Base-by-base conservation (phyloP, 805 yeast species). In the Pichia manshurica region DNA sequence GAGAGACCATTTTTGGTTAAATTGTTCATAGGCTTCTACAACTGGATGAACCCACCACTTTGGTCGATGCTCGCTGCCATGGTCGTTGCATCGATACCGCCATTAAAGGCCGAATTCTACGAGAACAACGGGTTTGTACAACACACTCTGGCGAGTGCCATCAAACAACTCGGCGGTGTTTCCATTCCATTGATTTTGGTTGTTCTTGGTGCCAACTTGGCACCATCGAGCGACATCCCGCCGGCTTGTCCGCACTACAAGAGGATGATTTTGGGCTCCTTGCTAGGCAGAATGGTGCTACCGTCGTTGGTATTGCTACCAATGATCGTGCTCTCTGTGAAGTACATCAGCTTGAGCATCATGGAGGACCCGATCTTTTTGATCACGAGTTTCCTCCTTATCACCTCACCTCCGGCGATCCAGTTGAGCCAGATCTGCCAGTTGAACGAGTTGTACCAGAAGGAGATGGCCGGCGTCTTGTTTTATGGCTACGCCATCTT, bases 381-480 rank as follows among this genome's bases (percentile, higher is more conserved):
- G 57, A 79, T 85, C 51, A 90, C 86, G 38, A 80, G 87, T 10
- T 85, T 85, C 58, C 72, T 85, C 28, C 72, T 85, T 52, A 84
- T 90, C 1, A 78, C 84, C 3, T 78, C 89, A 1, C 93, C 95
- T 3, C 93, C 95, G 2, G 93, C 91, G 4, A 84, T 85, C 54
- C 95, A 85, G 64, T 69, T 85, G 48, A 82, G 89, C 21, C 95
- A 85, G 61, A 85, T 85, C 52, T 83, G 88, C 46, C 91, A 84
- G 59, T 68, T 85, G 56, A 85, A 85, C 61, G 82, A 79, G 55
- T 71, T 84, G 40, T 85, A 77, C 63, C 90, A 85, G 60, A 81
- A 77, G 58, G 95, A 85, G 63, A 85, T 85, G 91, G 82, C 87
- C 0, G 87, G 87, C 25, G 84, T 85, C 16, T 68, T 85, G 53